Evolutionary conservation across 257 asterid species (phyloP), one percentile per base, ranked within the genome.

Genomic region (Marsdenia floribunda): DNA sequence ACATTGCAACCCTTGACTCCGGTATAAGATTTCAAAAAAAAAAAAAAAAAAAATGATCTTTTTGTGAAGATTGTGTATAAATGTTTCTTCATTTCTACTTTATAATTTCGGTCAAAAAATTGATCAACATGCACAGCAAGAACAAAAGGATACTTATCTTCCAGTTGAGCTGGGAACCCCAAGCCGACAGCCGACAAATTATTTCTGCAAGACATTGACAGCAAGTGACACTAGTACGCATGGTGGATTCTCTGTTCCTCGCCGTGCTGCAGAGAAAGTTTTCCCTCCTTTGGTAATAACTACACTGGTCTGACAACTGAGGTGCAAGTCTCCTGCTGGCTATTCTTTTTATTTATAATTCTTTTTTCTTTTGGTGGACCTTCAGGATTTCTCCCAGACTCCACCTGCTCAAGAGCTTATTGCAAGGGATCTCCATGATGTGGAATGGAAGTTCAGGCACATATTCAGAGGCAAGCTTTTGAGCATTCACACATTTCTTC

Each of bases 201-300:
- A 93, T 84, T 93, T 93, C 63, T 93, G 98, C 88, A 93, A 93
- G 96, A 93, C 97, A 63, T 80, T 93, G 79, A 93, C 98, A 11
- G 98, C 98, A 69, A 93, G 98, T 79, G 98, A 93, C 75, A 93
- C 98, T 73, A 93, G 98, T 73, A 93, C 97, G 0, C 98, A 93
- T 79, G 98, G 98, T 49, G 98, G 98, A 75, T 93, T 93, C 85
- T 93, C 98, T 66, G 97, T 93, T 77, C 98, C 98, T 75, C 91
- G 98, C 29, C 97, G 98, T 76, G 97, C 98, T 79, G 98, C 98
- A 5, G 98, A 93, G 88, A 93, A 93, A 93, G 98, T 93, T 79
- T 93, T 93, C 78, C 98, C 98, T 18, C 98, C 96, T 63, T 78
- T 93, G 97, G 98, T 93, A 82, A 82, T 75, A 22, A 67, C n/a